A percentile compares a stretch with the other conserved stretches of the same genome.
Evolutionary conservation across 768 basidiomycete genomes (phyloP).

Genomic region (Suillus tomentosus): DNA sequence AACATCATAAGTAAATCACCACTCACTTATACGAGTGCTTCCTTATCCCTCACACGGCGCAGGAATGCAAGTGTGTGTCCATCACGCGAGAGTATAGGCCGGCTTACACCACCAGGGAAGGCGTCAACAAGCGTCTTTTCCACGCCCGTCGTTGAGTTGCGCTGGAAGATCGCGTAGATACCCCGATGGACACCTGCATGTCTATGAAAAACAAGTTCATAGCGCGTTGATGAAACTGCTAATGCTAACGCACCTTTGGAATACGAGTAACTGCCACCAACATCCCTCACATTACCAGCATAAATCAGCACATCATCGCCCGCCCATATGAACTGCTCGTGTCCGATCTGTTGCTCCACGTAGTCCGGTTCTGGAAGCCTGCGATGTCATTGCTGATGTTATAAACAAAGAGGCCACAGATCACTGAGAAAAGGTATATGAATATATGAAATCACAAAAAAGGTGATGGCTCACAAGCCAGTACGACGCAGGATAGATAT

Average conservation of each 20-base stretch:
- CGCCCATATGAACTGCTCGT: constrained; percentile 69
- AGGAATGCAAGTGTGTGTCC: constrained; percentile 73
- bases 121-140: constrained; percentile 56
- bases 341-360: constrained; percentile 70
- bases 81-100: constrained; percentile 71
- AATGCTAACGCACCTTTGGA: constrained; percentile 54
- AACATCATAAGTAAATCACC: not conserved
- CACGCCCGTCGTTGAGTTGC: constrained; percentile 57
- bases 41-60: constrained; percentile 70
- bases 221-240: not conserved
- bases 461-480: constrained; percentile 67
- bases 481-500: constrained; percentile 78
- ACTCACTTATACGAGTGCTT: constrained; percentile 70
- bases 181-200: constrained; percentile 64
- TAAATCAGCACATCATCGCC: constrained; percentile 61
- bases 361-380: constrained; percentile 94
- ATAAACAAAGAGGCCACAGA: constrained; percentile 93
- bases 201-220: not conserved
- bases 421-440: constrained; percentile 46
- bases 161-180: constrained; percentile 71
- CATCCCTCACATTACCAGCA: constrained; percentile 63
- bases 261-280: constrained; percentile 49
- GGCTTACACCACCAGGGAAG: constrained; percentile 70
- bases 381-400: constrained; percentile 91
- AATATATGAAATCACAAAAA: constrained; percentile 8